Conservation (phyloP, 2,329 filamentous ascomycete species). For the Trichophyton benhamiae region DNA sequence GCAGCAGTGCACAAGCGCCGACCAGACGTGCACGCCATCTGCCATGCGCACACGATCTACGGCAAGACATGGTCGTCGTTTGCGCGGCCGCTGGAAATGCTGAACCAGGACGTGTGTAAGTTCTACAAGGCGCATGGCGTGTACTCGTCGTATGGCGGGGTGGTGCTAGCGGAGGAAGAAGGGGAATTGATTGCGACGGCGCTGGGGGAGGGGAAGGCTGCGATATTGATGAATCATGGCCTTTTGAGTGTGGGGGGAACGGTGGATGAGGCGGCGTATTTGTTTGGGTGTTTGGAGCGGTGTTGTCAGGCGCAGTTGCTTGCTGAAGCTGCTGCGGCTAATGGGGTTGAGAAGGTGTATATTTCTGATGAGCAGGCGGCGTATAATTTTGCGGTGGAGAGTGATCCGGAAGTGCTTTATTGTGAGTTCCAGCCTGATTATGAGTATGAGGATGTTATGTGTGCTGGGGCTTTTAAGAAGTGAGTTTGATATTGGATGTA, state of each 20-base stretch:
- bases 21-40: conserved; percentile 38
- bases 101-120: conserved; percentile 43
- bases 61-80: conserved; percentile 36
- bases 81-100: conserved; percentile 32
- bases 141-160: conserved; percentile 52
- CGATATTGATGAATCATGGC: conserved; percentile 60
- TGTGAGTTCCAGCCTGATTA: conserved; percentile 20
- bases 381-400: conserved; percentile 19
- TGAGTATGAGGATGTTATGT: conserved; percentile 19
- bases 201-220: conserved; percentile 49
- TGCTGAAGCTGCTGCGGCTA: conserved; percentile 53
- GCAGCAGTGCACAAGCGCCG: conserved; percentile 40
- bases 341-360: conserved; percentile 40
- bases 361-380: conserved; percentile 44
- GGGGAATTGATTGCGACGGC: conserved; percentile 51
- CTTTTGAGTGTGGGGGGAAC: conserved; percentile 58
- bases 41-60: conserved; percentile 36
- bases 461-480: conserved; percentile 18
- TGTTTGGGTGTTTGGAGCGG: conserved; percentile 57
- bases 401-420: conserved; percentile 18
- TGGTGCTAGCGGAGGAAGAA: conserved; percentile 52
- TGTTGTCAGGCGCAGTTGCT: conserved; percentile 56
- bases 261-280: conserved; percentile 61
- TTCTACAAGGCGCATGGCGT: conserved; percentile 54
- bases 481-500: not conserved